Base-by-base conservation (phyloP, 257 asterid species). In the Cordia subcordata region DNA sequence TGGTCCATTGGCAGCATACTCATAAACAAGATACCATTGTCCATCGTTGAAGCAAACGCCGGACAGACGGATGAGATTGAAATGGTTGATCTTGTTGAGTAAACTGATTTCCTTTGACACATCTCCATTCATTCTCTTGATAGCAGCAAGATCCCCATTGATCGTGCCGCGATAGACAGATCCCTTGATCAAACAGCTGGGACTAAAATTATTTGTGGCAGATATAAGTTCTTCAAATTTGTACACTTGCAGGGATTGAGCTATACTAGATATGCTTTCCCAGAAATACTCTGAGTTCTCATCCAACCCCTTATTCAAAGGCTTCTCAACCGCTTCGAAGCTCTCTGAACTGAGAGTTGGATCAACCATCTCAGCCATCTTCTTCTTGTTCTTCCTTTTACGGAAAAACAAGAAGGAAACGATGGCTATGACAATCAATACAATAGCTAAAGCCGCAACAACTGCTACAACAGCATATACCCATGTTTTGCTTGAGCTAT, bases 91-190 rank as follows among this genome's bases (percentile, higher is more conserved):
- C 82, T 81, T 88, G 89, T 78, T 79, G 52, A 93, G 55, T 0
- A 93, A 62, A 55, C 55, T 80, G 65, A 93, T 88, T 63, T 93
- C 96, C 46, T 83, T 78, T 0, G 94, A 66, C 8, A 93, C 99
- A 55, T 89, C 91, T 33, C 99, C 95, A n/a, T 63, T 84, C 79
- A 79, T 82, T 73, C 68, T 88, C 84, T 93, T 89, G 69, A 93
- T 76, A 0, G 99, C 99, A 1, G 99, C 99, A 15, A 74, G 62
- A 65, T 92, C 99, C 11, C 96, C 96, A 18, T 84, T 86, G 16
- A 92, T 73, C 3, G 66, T 69, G 17, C 87, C 99, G 8, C 89
- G 80, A 73, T 92, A 89, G 49, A 86, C 95, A 0, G 95, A 86
- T 0, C 96, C 94, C 55, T 75, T 74, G 40, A 92, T 82, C 81